Evolutionary conservation across 176 grass and related monocot species (phyloP), one percentile per base, ranked within the genome.

Genomic region (Paspalum notatum): DNA sequence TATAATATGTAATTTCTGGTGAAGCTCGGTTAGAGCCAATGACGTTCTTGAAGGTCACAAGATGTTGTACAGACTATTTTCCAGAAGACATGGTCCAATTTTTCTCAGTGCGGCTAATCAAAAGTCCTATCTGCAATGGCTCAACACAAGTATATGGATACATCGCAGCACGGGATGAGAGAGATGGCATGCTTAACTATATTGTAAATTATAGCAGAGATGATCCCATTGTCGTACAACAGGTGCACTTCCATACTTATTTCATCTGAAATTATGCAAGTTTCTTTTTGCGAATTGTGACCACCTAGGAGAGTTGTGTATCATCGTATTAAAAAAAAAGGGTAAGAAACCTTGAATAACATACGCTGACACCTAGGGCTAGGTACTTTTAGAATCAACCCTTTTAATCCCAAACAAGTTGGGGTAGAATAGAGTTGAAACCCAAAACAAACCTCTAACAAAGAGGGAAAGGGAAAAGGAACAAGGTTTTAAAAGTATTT

Each of bases 1-100:
- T 47, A 26, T 16, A 16, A 26, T 70, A 25, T 70, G 21, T 49
- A 5, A 15, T 27, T 5, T 49, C 49, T 70, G 25, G 26, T 62
- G 59, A 49, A 70, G 67, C 68, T 71, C 68, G 7, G 45, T 51
- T 71, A 24, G 47, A 71, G 68, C 68, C 68, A 37, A 51, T 71
- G 68, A 51, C 9, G 68, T 56, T 74, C 11, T 74, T 24, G 2
- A 7, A 70, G 44, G 22, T 44, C 24, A 32, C 59, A 6, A 12
- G 32, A 24, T 38, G n/a, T 25, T 48, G 66, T 6, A 48, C 14
- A 11, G 3, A 22, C 18, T 43, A 48, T 16, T 27, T 27, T 16
- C 67, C 67, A 45, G 5, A 1, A 9, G 0, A 12, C 3, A 71
- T 71, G 8, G 8, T 51, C 14, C 68, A 71, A 37, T 27, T 71